Base-by-base conservation (phyloP, 805 yeast species). In the Schwanniomyces polymorphus region DNA sequence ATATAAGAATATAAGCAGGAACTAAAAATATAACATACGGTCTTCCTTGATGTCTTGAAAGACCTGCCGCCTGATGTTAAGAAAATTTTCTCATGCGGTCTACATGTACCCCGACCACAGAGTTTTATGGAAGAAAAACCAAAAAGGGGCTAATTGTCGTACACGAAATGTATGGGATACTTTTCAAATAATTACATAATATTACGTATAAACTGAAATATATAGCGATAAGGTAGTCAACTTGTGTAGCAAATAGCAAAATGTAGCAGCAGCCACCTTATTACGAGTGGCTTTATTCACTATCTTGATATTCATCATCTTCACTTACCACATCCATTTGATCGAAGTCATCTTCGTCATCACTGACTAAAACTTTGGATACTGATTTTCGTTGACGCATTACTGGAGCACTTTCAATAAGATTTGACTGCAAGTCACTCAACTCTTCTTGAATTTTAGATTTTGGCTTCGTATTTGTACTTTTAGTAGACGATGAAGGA, bases 341-440 rank as follows among this genome's bases (percentile, higher is more conserved):
- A 18, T 42, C 54, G 16, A 40, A 46, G 9, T 49, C 53, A 11
- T 48, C 59, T 7, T 46, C 58, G 12, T 57, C 61, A 2, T 52
- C 63, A 25, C 55, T 49, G 10, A 52, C 55, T 34, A 52, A 25
- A 4, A 52, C 40, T 11, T 49, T 45, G 3, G 27, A 14, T 11
- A 11, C 7, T 10, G n/a, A 16, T 38, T 35, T 45, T 42, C 45
- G 44, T 25, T 37, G 25, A 11, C 42, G 38, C 5, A 48, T 35
- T 17, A 42, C 42, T n/a, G 52, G 47, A 14, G 45, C 35, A 23
- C 43, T 43, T 9, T 41, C 41, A 16, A 44, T 41, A 17, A 48
- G 51, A 25, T 47, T 56, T 18, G 50, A 45, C 17, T 38, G 48
- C 39, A 63, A 56, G 27, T 65, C 68, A 3, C 57, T 65, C 23